Conservation (phyloP, 2,329 filamentous ascomycete species). For the Furcasterigmium sp. region DNA sequence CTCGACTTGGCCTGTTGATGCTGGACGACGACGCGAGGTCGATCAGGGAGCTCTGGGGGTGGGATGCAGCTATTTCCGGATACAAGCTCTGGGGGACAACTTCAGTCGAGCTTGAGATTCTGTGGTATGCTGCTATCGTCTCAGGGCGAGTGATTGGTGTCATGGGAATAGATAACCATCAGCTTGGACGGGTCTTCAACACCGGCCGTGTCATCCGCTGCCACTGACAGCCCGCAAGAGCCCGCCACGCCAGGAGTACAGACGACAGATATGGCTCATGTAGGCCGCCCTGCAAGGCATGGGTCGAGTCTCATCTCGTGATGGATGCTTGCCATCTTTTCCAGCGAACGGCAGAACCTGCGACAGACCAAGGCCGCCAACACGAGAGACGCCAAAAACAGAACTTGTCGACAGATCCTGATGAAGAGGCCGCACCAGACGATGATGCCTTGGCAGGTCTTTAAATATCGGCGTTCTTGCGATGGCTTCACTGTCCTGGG, state of each 20-base stretch:
- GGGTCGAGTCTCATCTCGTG: too few relatives aligned
- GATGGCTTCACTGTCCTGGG: neutral
- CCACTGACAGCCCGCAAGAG: too few relatives aligned
- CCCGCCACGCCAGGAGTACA: too few relatives aligned
- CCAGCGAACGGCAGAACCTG: neutral
- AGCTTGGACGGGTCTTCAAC: too few relatives aligned
- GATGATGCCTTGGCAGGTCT: neutral
- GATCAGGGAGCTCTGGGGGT: neutral
- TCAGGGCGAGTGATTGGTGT: too few relatives aligned
- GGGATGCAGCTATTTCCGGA: neutral
- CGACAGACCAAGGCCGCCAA: neutral
- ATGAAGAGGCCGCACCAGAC: neutral
- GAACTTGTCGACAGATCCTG: neutral
- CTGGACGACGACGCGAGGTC: neutral
- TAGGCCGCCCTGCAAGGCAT: too few relatives aligned
- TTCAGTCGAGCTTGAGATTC: neutral
- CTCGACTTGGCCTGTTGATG: neutral
- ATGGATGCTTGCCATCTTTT: neutral
- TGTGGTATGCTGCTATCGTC: neutral
- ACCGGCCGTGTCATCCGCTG: too few relatives aligned
- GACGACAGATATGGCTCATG: too few relatives aligned
- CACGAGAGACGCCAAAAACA: neutral
- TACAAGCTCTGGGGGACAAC: neutral
- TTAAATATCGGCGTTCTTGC: neutral
- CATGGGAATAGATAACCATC: too few relatives aligned